These are phyloP conservation scores for Phaeolepiota aurea DNA, from an alignment of 768 basidiomycete species.

Conservation along the genomic window DNA sequence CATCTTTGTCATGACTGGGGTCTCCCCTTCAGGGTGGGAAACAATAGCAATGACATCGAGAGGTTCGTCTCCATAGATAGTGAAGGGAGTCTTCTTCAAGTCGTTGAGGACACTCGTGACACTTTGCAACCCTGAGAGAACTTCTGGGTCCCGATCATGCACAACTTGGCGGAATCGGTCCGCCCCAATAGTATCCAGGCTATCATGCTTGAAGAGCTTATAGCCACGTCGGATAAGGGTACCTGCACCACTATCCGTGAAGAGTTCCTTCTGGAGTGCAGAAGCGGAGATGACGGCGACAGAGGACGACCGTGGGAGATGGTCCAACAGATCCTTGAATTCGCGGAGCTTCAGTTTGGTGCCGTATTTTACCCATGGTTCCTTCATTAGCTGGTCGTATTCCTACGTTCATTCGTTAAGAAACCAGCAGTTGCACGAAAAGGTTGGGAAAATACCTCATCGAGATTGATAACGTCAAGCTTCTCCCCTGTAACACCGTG, in stretches of 20 bases:
- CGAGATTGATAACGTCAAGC: slow-evolving; percentile 91
- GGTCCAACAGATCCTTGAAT: slow-evolving; percentile 97
- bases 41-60: slow-evolving; percentile 94
- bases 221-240: slow-evolving; percentile 97
- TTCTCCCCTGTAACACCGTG: slow-evolving; percentile 97
- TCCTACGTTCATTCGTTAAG: slow-evolving; percentile 42
- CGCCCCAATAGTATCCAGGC: slow-evolving; percentile 77
- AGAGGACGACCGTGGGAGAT: slow-evolving; percentile 95
- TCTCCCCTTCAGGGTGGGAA: slow-evolving; percentile 81
- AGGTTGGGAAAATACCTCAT: slow-evolving; percentile 55
- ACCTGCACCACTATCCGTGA: slow-evolving; percentile 96
- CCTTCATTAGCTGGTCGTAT: slow-evolving; percentile 93
- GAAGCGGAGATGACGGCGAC: slow-evolving; percentile 96
- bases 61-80: slow-evolving; percentile 97
- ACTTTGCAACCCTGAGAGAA: slow-evolving; percentile 72
- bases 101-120: slow-evolving; percentile 82
- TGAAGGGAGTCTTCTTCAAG: slow-evolving; percentile 78
- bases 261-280: slow-evolving; percentile 93
- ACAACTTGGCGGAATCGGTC: slow-evolving; percentile 94
- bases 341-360: slow-evolving; percentile 98
- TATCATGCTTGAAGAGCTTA: slow-evolving; percentile 88
- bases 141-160: slow-evolving; percentile 91
- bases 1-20: slow-evolving; percentile 89
- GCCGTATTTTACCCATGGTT: slow-evolving; percentile 98
- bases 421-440: slow-evolving; percentile 1